A percentile compares a stretch with the other conserved stretches of the same genome.
These are phyloP conservation scores for Somion occarium DNA, from an alignment of 1,284 basidiomycete genomes.

Conservation along the genomic window DNA sequence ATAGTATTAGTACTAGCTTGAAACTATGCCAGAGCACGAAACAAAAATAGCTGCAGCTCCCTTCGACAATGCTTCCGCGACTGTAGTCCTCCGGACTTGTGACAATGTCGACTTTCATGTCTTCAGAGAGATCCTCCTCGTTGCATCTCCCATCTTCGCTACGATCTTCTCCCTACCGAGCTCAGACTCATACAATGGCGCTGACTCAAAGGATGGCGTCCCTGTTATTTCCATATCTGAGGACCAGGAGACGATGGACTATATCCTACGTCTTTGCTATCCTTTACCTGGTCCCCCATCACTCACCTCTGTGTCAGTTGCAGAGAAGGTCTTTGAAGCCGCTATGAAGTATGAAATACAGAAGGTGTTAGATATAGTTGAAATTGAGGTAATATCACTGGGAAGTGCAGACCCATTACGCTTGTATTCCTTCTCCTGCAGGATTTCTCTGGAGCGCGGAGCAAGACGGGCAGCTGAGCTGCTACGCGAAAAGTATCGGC, in stretches of 20 bases:
- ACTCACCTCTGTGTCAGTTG: slow-evolving; percentile 12
- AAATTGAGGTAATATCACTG: slow-evolving; percentile 18
- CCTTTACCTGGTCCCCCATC: slow-evolving; percentile 15
- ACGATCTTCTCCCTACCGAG: slow-evolving; percentile 15
- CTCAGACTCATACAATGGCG: neutral
- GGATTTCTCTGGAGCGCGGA: slow-evolving; percentile 18
- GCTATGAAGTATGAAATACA: slow-evolving; percentile 36
- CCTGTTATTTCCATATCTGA: slow-evolving; percentile 11
- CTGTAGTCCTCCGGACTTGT: slow-evolving; percentile 26
- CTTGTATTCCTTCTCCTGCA: slow-evolving; percentile 31
- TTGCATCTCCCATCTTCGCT: slow-evolving; percentile 23
- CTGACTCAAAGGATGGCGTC: neutral
- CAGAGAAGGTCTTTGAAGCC: slow-evolving; percentile 24
- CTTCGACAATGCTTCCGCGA: slow-evolving; percentile 20
- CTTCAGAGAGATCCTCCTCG: slow-evolving; percentile 7
- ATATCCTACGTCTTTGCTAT: slow-evolving; percentile 22
- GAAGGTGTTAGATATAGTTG: slow-evolving; percentile 11
- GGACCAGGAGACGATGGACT: slow-evolving; percentile 14
- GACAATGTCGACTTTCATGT: slow-evolving; percentile 14
- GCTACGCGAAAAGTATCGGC: neutral
- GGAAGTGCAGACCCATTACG: slow-evolving; percentile 27
- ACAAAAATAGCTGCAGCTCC: too few species aligned
- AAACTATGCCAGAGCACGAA: too few species aligned
- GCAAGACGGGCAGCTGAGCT: slow-evolving; percentile 3
- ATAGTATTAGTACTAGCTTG: too few species aligned